A percentile compares a stretch with the other conserved stretches of the same genome.
Evolutionary conservation across 2,329 filamentous ascomycete genomes (phyloP).

Genomic region (Arthrobotrys entomopaga): DNA sequence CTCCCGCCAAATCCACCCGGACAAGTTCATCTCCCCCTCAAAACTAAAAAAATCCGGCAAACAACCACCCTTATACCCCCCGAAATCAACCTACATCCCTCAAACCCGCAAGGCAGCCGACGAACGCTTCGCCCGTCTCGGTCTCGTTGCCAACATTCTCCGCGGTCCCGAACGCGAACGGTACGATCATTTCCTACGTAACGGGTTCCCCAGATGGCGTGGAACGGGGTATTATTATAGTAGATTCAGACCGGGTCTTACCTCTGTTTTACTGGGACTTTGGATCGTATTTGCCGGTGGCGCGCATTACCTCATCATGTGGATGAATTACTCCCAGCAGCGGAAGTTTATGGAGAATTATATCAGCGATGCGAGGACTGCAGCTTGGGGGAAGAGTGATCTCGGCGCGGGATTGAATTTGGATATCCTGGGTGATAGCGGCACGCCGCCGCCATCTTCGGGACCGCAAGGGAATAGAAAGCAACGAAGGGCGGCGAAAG

Average conservation of each 20-base stretch:
- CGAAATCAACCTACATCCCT: conserved; percentile 74
- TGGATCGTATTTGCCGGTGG: conserved; percentile 85
- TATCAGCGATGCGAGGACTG: conserved; percentile 85
- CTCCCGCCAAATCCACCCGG: conserved; percentile 83
- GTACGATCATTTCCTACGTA: conserved; percentile 91
- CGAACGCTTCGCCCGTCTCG: conserved; percentile 83
- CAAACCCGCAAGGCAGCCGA: conserved; percentile 80
- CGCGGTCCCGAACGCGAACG: conserved; percentile 81
- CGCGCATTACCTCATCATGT: conserved; percentile 85
- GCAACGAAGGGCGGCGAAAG: conserved; percentile 63
- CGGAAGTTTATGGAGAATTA: conserved; percentile 91
- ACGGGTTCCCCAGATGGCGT: conserved; percentile 96
- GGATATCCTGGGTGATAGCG: conserved; percentile 29
- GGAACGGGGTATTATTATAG: conserved; percentile 98
- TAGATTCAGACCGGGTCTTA: conserved; percentile 88
- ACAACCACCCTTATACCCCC: conserved; percentile 69
- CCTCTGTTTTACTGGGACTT: conserved; percentile 81
- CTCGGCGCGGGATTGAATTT: conserved; percentile 56
- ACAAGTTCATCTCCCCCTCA: conserved; percentile 82
- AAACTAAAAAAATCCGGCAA: conserved; percentile 29
- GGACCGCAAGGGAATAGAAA: conserved; percentile 63
- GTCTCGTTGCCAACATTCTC: conserved; percentile 85
- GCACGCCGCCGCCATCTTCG: conserved; percentile 33
- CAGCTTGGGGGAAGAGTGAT: conserved; percentile 81
- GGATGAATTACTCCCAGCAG: conserved; percentile 88